phyloP scores from a whole-genome alignment of 768 basidiomycete species.

The Lentinus brumalis region DNA sequence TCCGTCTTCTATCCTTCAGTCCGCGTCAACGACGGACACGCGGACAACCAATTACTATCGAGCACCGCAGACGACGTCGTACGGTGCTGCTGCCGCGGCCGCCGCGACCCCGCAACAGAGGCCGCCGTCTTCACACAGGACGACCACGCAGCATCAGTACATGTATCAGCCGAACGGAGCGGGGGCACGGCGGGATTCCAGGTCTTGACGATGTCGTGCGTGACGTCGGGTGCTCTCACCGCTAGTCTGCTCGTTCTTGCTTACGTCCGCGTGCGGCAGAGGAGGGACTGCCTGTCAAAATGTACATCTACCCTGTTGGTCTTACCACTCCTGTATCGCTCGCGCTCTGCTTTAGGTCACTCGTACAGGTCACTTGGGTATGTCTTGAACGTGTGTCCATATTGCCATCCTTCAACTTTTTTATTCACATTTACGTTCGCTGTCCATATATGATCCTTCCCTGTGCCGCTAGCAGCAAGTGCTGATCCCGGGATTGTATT shows the following conservation, averaged over 20 bases:
- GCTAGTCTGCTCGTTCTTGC: not conserved
- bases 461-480: slow-evolving; percentile 11
- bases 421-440: slow-evolving; percentile 22
- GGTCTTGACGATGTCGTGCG: slow-evolving; percentile 5
- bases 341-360: not conserved
- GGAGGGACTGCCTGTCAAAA: not conserved
- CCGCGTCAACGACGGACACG: slow-evolving; percentile 34
- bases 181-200: slow-evolving; percentile 6
- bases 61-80: slow-evolving; percentile 30
- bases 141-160: slow-evolving; percentile 24
- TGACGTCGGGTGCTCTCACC: not conserved
- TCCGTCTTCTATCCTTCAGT: slow-evolving; percentile 53
- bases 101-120: slow-evolving; percentile 4
- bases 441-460: slow-evolving; percentile 23
- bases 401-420: slow-evolving; percentile 6
- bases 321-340: slow-evolving; percentile 1
- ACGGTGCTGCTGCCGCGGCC: slow-evolving; percentile 20
- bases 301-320: not conserved
- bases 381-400: slow-evolving; percentile 11
- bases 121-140: slow-evolving; percentile 21
- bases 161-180: slow-evolving; percentile 27
- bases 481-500: slow-evolving; percentile 6
- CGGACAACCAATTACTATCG: slow-evolving; percentile 58
- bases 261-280: not conserved
- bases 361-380: slow-evolving; percentile 3